Evolutionary conservation across 2,329 filamentous ascomycete species (phyloP), one percentile per base, ranked within the genome.

Genomic region (Nemania bipapillata): DNA sequence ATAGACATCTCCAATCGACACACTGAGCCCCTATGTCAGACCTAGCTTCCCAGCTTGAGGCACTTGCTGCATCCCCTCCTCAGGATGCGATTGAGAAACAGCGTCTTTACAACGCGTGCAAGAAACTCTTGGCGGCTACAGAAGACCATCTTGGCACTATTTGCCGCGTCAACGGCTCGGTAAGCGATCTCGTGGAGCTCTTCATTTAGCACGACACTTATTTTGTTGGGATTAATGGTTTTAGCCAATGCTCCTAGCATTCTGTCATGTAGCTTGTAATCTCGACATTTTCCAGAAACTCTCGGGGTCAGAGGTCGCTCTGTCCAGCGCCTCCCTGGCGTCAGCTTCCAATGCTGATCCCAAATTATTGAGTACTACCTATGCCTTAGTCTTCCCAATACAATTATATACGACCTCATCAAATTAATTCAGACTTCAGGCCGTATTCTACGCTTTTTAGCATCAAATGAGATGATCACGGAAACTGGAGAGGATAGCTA

Each of bases 81-180:
- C 7, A 24, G 22, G 47, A 50, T 50, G 5, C 47, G 20, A 50
- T 26, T 50, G 47, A 50, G 47, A 50, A 26, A 50, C 47, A 26
- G 47, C 47, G 47, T n/a, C 47, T 50, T 24, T 50, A 50, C 22
- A 26, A 50, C 26, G 47, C 47, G 24, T 50, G 47, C 20, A 50
- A 11, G 20, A 50, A 50, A 22, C n/a, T 50, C 20, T 26, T n/a
- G 7, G 47, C 47, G 7, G 22, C 47, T 11, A 50, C 47, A 26
- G 47, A 50, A 50, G 47, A 50, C 22, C 47, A 50, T 50, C 20
- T 24, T n/a, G 47, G 20, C 11, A 50, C 47, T 50, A 26, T 26
- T 12, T 24, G 20, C 20, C 47, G 47, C 26, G 47, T 50, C 47
- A 50, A 22, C 47, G 47, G 9, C 47, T 50, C 47, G n/a, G 42